These are phyloP conservation scores for Tolypocladium inflatum DNA, from an alignment of 2,329 filamentous ascomycete genomes.

Conservation along the genomic window DNA sequence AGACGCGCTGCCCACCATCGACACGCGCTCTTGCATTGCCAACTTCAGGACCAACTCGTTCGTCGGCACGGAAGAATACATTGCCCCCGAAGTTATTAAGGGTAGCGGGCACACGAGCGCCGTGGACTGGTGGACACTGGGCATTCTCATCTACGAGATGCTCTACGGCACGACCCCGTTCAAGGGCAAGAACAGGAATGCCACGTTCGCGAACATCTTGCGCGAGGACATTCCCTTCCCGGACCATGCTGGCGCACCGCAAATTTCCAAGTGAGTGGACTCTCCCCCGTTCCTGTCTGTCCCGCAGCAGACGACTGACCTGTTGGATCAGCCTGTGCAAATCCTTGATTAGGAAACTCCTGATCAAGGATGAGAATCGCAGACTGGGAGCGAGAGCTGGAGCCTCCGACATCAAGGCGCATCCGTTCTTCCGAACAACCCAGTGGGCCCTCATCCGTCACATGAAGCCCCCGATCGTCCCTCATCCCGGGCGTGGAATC, in stretches of 20 bases:
- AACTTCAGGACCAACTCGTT: conserved; percentile 99
- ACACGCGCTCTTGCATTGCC: conserved; percentile 95
- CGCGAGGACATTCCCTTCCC: conserved; percentile 94
- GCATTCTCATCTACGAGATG: conserved; percentile 98
- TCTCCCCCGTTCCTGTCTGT: too few species aligned
- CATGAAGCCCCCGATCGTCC: conserved; percentile 96
- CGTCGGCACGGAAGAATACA: conserved; percentile 97
- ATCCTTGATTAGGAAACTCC: conserved; percentile 85
- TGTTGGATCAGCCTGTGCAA: conserved; percentile 70
- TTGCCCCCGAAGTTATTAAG: conserved; percentile 97
- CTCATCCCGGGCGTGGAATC: conserved; percentile 78
- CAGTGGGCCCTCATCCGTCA: conserved; percentile 96
- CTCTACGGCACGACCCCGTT: conserved; percentile 96
- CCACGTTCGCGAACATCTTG: conserved; percentile 95
- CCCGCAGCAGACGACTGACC: background rate
- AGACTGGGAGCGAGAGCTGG: conserved; percentile 88
- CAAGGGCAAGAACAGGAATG: conserved; percentile 98
- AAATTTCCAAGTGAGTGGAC: conserved; percentile 75
- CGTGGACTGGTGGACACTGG: conserved; percentile 98
- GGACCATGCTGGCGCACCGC: conserved; percentile 72
- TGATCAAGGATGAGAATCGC: conserved; percentile 96
- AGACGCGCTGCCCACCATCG: conserved; percentile 86
- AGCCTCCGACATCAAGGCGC: conserved; percentile 91
- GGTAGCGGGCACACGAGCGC: conserved; percentile 96
- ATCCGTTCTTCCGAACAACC: conserved; percentile 91